These are phyloP conservation scores for Syncephalis fuscata DNA, from an alignment of 371 early-diverging fungal genomes.

Conservation along the genomic window DNA sequence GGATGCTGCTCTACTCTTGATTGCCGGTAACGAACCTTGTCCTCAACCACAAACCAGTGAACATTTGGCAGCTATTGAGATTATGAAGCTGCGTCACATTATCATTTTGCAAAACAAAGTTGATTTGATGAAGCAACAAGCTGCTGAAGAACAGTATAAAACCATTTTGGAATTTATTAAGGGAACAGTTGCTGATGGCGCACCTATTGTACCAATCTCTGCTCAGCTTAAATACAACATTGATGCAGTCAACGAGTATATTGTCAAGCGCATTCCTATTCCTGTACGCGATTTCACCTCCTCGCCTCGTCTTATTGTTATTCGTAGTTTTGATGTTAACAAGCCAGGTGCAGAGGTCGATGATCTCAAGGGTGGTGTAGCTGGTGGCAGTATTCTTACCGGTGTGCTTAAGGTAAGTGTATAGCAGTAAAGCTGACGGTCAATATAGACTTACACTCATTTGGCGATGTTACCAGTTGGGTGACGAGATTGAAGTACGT, in stretches of 20 bases:
- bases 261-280: constrained; percentile 95
- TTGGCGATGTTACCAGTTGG: too few relatives aligned
- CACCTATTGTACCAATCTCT: constrained; percentile 99
- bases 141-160: constrained; percentile 90
- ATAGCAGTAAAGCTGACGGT: too few relatives aligned
- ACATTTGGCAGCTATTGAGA: constrained; percentile 99
- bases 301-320: constrained; percentile 93
- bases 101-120: constrained; percentile 99
- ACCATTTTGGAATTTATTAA: constrained; percentile 91
- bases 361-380: constrained; percentile 98
- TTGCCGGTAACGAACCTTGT: constrained; percentile 99
- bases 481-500: constrained; percentile 98
- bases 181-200: constrained; percentile 89
- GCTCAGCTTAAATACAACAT: constrained; percentile 99
- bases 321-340: constrained; percentile 99
- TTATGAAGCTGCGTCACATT: constrained; percentile 97
- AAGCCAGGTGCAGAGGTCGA: constrained; percentile 97
- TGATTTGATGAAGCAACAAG: constrained; percentile 93
- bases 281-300: constrained; percentile 91
- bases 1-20: constrained; percentile 98
- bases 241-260: constrained; percentile 98
- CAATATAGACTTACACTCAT: too few relatives aligned
- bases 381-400: constrained; percentile 96
- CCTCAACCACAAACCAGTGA: constrained; percentile 99
- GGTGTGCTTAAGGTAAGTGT: constrained; percentile 79